These are phyloP conservation scores for Aristolochia contorta DNA, from an alignment of 164 flowering plant genomes.

Conservation along the genomic window DNA sequence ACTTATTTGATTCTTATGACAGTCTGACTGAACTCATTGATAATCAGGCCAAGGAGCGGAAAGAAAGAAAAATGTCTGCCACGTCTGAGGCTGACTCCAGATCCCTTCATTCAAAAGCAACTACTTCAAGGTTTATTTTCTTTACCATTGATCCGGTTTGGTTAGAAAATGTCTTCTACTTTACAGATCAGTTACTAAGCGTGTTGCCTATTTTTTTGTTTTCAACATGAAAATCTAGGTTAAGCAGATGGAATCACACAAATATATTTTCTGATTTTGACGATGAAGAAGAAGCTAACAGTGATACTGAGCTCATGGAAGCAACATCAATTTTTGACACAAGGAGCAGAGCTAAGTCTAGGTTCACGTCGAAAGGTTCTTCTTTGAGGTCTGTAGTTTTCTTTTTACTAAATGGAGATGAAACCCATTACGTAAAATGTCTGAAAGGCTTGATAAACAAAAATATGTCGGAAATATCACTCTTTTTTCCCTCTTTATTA, in stretches of 20 bases:
- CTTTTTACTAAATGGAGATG: too few relatives aligned
- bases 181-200: background rate
- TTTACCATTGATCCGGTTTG: background rate
- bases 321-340: conserved; percentile 25
- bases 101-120: conserved; percentile 65
- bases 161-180: background rate
- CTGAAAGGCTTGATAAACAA: too few relatives aligned
- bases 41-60: conserved; percentile 66
- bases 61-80: conserved; percentile 45
- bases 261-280: conserved; percentile 83
- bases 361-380: conserved; percentile 39
- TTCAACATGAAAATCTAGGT: conserved; percentile 31
- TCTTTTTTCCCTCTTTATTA: background rate
- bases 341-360: conserved; percentile 32
- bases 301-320: conserved; percentile 48
- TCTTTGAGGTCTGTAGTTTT: conserved; percentile 34
- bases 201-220: background rate
- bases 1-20: background rate
- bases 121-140: conserved; percentile 66
- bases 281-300: conserved; percentile 40
- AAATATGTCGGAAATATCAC: too few relatives aligned
- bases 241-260: conserved; percentile 92
- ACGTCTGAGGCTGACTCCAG: conserved; percentile 38
- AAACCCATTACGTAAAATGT: too few relatives aligned
- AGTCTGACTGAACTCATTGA: conserved; percentile 37